Evolutionary conservation across 495 filamentous ascomycete species (phyloP).

Genomic region (Aspergillus campestris): DNA sequence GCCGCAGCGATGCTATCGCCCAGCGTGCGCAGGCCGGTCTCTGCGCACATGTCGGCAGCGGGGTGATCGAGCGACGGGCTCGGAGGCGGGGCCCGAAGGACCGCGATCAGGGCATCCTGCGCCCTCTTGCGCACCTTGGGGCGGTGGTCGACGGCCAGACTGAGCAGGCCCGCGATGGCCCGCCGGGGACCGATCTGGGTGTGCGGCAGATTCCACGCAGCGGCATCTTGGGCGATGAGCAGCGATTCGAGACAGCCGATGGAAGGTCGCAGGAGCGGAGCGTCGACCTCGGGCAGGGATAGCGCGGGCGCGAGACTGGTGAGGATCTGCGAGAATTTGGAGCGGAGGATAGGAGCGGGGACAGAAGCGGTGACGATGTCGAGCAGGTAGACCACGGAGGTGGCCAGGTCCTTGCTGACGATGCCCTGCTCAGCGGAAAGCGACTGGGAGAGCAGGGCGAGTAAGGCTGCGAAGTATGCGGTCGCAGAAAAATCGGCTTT

Average conservation of each 20-base stretch:
- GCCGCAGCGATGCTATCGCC: conserved; percentile 56
- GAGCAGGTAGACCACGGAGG: conserved; percentile 90
- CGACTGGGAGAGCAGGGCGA: conserved; percentile 76
- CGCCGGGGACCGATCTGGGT: conserved; percentile 80
- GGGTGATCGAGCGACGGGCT: conserved; percentile 90
- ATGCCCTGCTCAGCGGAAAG: conserved; percentile 51
- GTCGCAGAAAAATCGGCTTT: conserved; percentile 74
- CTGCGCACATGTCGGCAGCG: conserved; percentile 90
- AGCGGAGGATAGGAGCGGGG: conserved; percentile 74
- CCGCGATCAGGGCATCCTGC: conserved; percentile 76
- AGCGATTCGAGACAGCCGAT: conserved; percentile 89
- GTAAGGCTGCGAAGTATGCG: conserved; percentile 91
- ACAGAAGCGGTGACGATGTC: conserved; percentile 78
- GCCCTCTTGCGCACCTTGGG: conserved; percentile 94
- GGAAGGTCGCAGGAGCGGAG: conserved; percentile 76
- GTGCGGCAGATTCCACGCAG: conserved; percentile 78
- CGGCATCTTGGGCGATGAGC: conserved; percentile 75
- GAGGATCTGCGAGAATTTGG: conserved; percentile 91
- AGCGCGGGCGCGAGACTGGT: conserved; percentile 76
- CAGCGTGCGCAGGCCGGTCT: conserved; percentile 71
- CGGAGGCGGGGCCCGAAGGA: conserved; percentile 75
- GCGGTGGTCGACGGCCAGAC: conserved; percentile 73
- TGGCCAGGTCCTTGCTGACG: conserved; percentile 74
- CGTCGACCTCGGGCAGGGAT: conserved; percentile 72
- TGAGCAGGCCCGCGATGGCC: conserved; percentile 79